phyloP scores from a whole-genome alignment of 331 rosid genomes.

The Stylosanthes scabra region DNA sequence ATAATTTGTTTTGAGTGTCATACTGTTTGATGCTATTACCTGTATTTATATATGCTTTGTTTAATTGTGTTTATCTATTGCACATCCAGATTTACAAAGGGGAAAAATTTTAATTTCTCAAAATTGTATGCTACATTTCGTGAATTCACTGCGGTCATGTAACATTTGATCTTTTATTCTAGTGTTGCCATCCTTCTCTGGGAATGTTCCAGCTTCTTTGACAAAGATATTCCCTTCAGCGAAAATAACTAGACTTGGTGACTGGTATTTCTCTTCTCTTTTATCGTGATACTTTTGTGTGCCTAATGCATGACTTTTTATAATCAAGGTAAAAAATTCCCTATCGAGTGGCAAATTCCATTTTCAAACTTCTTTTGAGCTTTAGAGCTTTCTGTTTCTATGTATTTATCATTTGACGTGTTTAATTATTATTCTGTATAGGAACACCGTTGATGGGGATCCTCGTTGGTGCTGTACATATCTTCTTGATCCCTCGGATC shows the following conservation, averaged over 20 bases:
- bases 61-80: conserved; percentile 1
- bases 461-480: conserved; percentile 92
- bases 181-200: conserved; percentile 96
- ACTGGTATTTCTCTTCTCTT: conserved; percentile 62
- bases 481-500: conserved; percentile 96
- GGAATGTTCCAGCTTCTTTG: conserved; percentile 90
- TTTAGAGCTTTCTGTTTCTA: neutral
- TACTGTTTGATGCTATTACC: conserved; percentile 24
- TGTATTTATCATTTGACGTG: conserved; percentile 39
- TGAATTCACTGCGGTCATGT: conserved; percentile 19
- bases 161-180: conserved; percentile 38
- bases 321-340: conserved; percentile 4
- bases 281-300: conserved; percentile 21
- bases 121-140: conserved; percentile 18
- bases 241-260: conserved; percentile 87
- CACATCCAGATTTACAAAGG: conserved; percentile 27
- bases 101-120: conserved; percentile 23
- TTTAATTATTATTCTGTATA: conserved; percentile 40
- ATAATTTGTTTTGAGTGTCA: conserved; percentile 16
- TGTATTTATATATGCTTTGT: neutral
- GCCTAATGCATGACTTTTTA: conserved; percentile 5
- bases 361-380: neutral
- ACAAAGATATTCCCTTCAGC: conserved; percentile 77
- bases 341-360: conserved; percentile 12
- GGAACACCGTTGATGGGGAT: conserved; percentile 85